phyloP scores from a whole-genome alignment of 345 rosid genomes.

The Anacardium occidentale region DNA sequence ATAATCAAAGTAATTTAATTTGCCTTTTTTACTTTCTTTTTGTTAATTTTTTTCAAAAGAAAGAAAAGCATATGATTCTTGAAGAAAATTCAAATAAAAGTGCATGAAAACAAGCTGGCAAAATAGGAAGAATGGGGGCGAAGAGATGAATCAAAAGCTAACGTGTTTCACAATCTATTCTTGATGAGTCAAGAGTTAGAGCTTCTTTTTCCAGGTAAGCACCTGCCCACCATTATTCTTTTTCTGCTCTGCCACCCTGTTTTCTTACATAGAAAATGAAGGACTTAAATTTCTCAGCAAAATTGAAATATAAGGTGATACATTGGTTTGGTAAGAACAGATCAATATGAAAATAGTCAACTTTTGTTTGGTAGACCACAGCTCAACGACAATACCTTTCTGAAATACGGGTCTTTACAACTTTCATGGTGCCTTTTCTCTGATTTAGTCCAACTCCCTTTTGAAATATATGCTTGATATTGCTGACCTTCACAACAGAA shows the following conservation, averaged over 20 bases:
- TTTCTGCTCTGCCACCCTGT: neutral
- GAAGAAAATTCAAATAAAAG: conserved; percentile 3
- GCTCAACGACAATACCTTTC: neutral
- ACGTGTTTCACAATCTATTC: neutral
- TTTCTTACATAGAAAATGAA: neutral
- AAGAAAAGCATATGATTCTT: neutral
- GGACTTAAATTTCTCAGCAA: neutral
- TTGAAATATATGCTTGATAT: conserved; percentile 3
- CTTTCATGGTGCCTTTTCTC: neutral
- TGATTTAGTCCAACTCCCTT: neutral
- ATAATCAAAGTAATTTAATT: no score
- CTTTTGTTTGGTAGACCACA: neutral
- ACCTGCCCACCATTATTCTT: neutral
- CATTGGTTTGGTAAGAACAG: no score
- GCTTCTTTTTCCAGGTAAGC: conserved; percentile 16
- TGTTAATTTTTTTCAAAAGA: neutral
- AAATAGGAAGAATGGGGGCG: neutral
- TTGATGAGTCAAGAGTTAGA: neutral
- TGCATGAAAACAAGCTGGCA: conserved; percentile 3
- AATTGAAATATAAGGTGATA: no score
- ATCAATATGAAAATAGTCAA: neutral
- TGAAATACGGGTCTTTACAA: neutral
- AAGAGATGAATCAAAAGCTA: neutral
- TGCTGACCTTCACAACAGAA: neutral
- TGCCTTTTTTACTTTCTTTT: neutral